Conservation (phyloP, 1,284 basidiomycete genomes). For the Cystobasidium sp. region DNA sequence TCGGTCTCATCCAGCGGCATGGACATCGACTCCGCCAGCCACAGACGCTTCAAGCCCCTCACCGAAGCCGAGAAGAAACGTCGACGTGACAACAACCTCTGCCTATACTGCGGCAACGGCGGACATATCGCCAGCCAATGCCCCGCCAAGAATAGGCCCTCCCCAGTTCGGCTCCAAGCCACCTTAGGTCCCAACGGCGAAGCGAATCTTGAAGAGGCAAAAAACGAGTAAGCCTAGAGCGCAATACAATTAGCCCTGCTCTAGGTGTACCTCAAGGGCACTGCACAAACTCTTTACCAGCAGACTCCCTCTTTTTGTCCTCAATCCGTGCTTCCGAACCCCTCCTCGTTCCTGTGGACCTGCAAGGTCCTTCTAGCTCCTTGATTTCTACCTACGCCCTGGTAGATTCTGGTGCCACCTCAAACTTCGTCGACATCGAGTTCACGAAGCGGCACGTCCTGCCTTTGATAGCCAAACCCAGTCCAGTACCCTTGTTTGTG, state of each 20-base stretch:
- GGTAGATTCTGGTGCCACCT: slow-evolving; percentile 12
- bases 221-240: no score
- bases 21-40: slow-evolving; percentile 4
- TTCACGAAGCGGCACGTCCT: background rate
- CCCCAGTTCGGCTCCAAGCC: background rate
- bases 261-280: no score
- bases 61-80: slow-evolving; percentile 35
- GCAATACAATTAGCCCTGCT: no score
- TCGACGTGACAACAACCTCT: slow-evolving; percentile 44
- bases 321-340: no score
- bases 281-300: no score
- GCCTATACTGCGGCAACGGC: slow-evolving; percentile 46
- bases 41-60: slow-evolving; percentile 35
- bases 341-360: no score
- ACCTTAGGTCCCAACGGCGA: no score
- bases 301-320: no score
- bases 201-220: no score
- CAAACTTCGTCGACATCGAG: slow-evolving; percentile 4
- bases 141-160: slow-evolving; percentile 3
- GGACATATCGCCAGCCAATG: slow-evolving; percentile 17
- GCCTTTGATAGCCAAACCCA: background rate
- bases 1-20: background rate
- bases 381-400: background rate
- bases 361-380: no score
- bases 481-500: slow-evolving; percentile 7